A percentile compares a stretch with the other conserved stretches of the same genome.
phyloP scores from a whole-genome alignment of 2,329 filamentous ascomycete species.

The Phialophora macrospora region DNA sequence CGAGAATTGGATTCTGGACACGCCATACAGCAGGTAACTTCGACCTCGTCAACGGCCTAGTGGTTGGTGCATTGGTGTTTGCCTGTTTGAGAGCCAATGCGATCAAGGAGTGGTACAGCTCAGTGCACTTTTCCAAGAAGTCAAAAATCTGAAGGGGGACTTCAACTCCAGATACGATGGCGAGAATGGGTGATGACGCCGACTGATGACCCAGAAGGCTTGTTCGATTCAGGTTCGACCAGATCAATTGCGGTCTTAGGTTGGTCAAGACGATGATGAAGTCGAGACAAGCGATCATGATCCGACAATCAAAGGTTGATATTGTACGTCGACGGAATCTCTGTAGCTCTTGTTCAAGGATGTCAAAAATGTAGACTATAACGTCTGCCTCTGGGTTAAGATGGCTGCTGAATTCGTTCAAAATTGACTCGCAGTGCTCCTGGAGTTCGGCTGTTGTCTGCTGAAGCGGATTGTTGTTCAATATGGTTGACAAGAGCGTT shows the following conservation, averaged over 20 bases:
- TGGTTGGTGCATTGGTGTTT: slow-evolving; percentile 32
- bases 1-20: slow-evolving; percentile 59
- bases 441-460: slow-evolving; percentile 39
- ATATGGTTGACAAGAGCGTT: slow-evolving; percentile 63
- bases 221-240: slow-evolving; percentile 85
- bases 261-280: slow-evolving; percentile 76
- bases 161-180: slow-evolving; percentile 81
- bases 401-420: slow-evolving; percentile 57
- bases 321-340: slow-evolving; percentile 62
- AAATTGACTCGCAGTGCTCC: slow-evolving; percentile 50
- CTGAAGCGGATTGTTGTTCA: slow-evolving; percentile 23
- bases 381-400: slow-evolving; percentile 66
- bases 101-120: slow-evolving; percentile 74
- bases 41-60: not conserved
- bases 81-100: slow-evolving; percentile 67
- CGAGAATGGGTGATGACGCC: slow-evolving; percentile 74
- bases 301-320: slow-evolving; percentile 65
- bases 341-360: slow-evolving; percentile 72
- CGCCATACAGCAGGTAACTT: slow-evolving; percentile 49
- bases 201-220: slow-evolving; percentile 77
- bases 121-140: slow-evolving; percentile 74
- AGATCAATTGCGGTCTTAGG: slow-evolving; percentile 79
- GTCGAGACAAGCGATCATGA: slow-evolving; percentile 76
- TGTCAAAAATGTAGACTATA: slow-evolving; percentile 78
- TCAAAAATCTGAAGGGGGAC: slow-evolving; percentile 75